Base-by-base conservation (phyloP, 768 basidiomycete genomes). In the Phallus indusiatus region DNA sequence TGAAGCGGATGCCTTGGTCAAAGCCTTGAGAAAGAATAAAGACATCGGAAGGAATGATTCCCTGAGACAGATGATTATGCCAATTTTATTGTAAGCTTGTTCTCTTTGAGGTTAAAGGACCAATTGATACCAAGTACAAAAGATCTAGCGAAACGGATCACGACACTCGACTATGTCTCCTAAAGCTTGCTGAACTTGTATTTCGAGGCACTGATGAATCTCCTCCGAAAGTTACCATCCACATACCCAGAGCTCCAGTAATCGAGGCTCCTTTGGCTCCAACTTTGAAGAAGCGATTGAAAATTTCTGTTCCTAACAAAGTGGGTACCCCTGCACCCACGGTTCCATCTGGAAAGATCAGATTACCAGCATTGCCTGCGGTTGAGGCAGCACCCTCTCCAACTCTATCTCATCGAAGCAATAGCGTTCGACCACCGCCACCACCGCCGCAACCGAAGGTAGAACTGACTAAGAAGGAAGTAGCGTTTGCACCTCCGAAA, bases 161-260 rank as follows among this genome's bases (percentile, higher is more conserved):
- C 66, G 90, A 95, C 73, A 88, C 94, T 46, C 86, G 94, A 50
- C 90, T 92, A 83, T 90, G 87, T 63, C 74, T 95, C 53, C 77
- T 98, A 66, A 97, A 98, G 71, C 75, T 96, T 21, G 91, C 90
- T 5, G 95, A 97, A 65, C 77, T 95, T 18, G 79, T 93, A 47
- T 85, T 94, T 64, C 83, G 86, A 54, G 88, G 90, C 21, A 75
- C 84, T 2, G 84, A 90, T 60, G 95, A 98, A 71, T 78, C 84
- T 1, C 76, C 88, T 6, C 94, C 94, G 1, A 93, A 90, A 59
- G 85, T 94, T 62, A 89, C 84, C 50, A 84, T 94, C 53, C 88
- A 91, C 64, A 82, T 94, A 55, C 80, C 83, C 8, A 75, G 81
- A 24, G 91, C 89, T 1, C 90, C 93, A 14, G 77, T 87, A 1